phyloP scores from a whole-genome alignment of 345 rosid genomes.

The Sapria himalayana region DNA sequence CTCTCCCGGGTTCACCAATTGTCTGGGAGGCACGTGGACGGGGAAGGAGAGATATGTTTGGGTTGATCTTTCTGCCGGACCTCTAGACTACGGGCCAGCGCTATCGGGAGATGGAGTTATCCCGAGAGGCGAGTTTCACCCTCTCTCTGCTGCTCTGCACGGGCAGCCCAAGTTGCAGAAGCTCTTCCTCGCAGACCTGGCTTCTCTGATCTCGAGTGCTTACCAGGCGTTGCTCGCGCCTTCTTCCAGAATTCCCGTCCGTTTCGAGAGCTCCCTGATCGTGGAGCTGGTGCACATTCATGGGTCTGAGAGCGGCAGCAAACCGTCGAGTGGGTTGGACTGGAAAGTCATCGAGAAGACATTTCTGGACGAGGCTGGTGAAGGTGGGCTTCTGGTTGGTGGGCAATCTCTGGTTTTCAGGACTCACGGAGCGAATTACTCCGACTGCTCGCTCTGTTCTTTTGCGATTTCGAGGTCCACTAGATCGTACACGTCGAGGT shows the following conservation, averaged over 20 bases:
- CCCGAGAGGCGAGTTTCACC: slow-evolving; percentile 87
- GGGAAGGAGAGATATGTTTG: slow-evolving; percentile 75
- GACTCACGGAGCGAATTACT: slow-evolving; percentile 32
- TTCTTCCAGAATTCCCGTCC: slow-evolving; percentile 69
- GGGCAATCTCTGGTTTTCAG: slow-evolving; percentile 54
- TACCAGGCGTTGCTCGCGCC: slow-evolving; percentile 89
- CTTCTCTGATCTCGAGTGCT: slow-evolving; percentile 70
- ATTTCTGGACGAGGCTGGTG: slow-evolving; percentile 47
- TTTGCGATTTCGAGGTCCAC: slow-evolving; percentile 56
- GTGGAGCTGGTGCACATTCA: slow-evolving; percentile 66
- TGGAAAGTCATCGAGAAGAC: slow-evolving; percentile 42
- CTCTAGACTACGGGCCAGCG: slow-evolving; percentile 86
- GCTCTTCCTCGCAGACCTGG: slow-evolving; percentile 52
- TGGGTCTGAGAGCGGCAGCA: slow-evolving; percentile 25
- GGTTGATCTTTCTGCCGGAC: slow-evolving; percentile 86
- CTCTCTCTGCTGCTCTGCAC: slow-evolving; percentile 59
- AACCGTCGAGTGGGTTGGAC: slow-evolving; percentile 47
- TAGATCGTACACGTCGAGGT: slow-evolving; percentile 85
- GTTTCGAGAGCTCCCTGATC: slow-evolving; percentile 54
- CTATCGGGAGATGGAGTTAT: slow-evolving; percentile 85
- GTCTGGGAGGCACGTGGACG: slow-evolving; percentile 72
- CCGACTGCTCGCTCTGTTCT: slow-evolving; percentile 64
- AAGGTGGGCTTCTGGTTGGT: slow-evolving; percentile 52
- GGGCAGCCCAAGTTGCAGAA: slow-evolving; percentile 79
- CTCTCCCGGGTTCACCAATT: slow-evolving; percentile 68